Base-by-base conservation (phyloP, 2,329 filamentous ascomycete species). In the Ophiostoma himal-ulmi region DNA sequence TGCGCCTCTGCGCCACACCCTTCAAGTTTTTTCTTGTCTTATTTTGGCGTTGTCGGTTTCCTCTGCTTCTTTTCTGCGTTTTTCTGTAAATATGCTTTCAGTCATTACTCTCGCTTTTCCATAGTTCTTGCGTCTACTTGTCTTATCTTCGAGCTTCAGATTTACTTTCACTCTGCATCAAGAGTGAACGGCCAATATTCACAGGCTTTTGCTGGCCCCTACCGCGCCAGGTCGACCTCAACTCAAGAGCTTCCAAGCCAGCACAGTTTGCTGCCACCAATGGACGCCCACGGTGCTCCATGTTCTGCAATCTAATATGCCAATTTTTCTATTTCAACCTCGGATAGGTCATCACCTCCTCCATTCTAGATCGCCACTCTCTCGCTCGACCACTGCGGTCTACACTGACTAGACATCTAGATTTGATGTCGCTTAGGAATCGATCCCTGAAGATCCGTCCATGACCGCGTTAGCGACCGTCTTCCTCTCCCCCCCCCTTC, bases 391-490 rank as follows among this genome's bases (percentile, higher is more conserved):
- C 57, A 62, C 13, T 34, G 22, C n/a, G 26, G 57, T 62, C 57
- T 62, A 62, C 57, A 62, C 57, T 62, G 57, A 62, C 57, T 14
- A 62, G 57, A 34, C 57, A 34, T 62, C 57, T 62, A 62, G 57
- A 62, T 62, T 34, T 34, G 57, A 62, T 62, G 57, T 34, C 26
- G 57, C 57, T 11, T 22, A 30, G 7, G 54, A 62, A 22, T 34
- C 34, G 7, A 7, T 52, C 14, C 20, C 11, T 57, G 34, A 11
- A 57, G 36, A 66, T 57, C 52, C 36, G 22, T 26, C 22, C 22
- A 11, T 5, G 44, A 48, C 44, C 17, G 3, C n/a, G 14, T 8
- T 48, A 10, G n/a, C 52, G n/a, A 44, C 39, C 10, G n/a, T 57
- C 7, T 57, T 11, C n/a, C n/a, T 10, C n/a, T 22, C 52, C 14